A percentile compares a stretch with the other conserved stretches of the same genome.
These are phyloP conservation scores for Talaromyces wortmannii DNA, from an alignment of 495 filamentous ascomycete genomes.

Conservation along the genomic window DNA sequence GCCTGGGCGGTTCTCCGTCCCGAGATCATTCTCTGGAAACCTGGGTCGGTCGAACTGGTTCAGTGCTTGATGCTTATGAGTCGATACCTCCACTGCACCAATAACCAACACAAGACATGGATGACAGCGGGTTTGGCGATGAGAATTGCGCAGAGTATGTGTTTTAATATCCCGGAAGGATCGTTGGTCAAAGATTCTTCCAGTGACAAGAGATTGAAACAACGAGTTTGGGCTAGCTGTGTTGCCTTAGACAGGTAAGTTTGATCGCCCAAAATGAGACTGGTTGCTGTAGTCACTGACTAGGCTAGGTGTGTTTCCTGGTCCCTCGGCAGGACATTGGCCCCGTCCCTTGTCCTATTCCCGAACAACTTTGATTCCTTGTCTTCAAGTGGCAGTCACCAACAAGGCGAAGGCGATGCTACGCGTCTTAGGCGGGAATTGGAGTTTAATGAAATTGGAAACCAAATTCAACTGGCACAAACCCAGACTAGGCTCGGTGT, in stretches of 20 bases:
- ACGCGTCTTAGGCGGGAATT: not conserved
- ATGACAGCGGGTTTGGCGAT: slow-evolving; percentile 20
- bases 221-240: slow-evolving; percentile 15
- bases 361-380: not conserved
- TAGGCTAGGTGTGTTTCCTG: slow-evolving; percentile 14
- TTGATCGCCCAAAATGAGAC: not conserved
- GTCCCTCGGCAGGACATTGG: slow-evolving; percentile 15
- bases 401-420: not conserved
- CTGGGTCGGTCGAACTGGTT: slow-evolving; percentile 15
- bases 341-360: slow-evolving; percentile 7
- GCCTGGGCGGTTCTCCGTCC: slow-evolving; percentile 13
- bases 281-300: not conserved
- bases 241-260: slow-evolving; percentile 13
- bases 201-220: slow-evolving; percentile 9
- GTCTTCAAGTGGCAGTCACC: not conserved
- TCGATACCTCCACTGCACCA: slow-evolving; percentile 24
- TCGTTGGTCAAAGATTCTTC: not conserved
- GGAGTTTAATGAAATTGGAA: slow-evolving; percentile 15
- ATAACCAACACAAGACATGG: slow-evolving; percentile 21
- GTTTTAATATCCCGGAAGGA: slow-evolving; percentile 7
- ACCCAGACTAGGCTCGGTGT: slow-evolving; percentile 10
- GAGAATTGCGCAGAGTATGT: slow-evolving; percentile 19
- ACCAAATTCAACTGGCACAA: slow-evolving; percentile 17
- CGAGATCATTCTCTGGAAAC: slow-evolving; percentile 17
- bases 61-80: slow-evolving; percentile 22